These are phyloP conservation scores for Colletotrichum endophyticum DNA, from an alignment of 2,329 filamentous ascomycete genomes.

Conservation along the genomic window DNA sequence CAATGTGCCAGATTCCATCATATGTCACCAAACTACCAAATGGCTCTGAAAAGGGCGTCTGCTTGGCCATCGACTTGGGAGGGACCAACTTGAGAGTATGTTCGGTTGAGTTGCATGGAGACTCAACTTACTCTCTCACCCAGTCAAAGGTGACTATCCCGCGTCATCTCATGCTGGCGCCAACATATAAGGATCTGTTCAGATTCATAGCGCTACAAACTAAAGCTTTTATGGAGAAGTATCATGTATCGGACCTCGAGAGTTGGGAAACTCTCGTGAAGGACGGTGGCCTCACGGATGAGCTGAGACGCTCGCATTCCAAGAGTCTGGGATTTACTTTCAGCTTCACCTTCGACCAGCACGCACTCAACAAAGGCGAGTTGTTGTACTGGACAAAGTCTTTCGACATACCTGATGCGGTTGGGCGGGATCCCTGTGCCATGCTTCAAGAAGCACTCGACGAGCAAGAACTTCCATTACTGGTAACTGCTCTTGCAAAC, in stretches of 20 bases:
- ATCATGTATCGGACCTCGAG: slow-evolving; percentile 42
- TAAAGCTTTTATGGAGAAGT: slow-evolving; percentile 68
- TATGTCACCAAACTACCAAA: slow-evolving; percentile 80
- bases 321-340: slow-evolving; percentile 34
- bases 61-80: slow-evolving; percentile 36
- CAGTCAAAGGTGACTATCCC: slow-evolving; percentile 48
- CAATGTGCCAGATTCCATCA: slow-evolving; percentile 70
- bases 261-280: neutral
- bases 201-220: slow-evolving; percentile 77
- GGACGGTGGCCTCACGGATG: neutral
- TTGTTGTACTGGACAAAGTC: slow-evolving; percentile 83
- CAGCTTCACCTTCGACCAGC: slow-evolving; percentile 75
- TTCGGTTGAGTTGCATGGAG: slow-evolving; percentile 44
- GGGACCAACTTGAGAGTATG: slow-evolving; percentile 39
- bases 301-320: neutral
- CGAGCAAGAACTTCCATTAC: slow-evolving; percentile 69
- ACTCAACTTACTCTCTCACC: slow-evolving; percentile 76
- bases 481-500: slow-evolving; percentile 77
- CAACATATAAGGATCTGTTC: slow-evolving; percentile 65
- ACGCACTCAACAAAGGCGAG: slow-evolving; percentile 74
- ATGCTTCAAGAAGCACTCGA: slow-evolving; percentile 77
- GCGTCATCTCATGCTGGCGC: slow-evolving; percentile 23
- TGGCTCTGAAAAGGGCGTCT: slow-evolving; percentile 72
- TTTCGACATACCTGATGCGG: slow-evolving; percentile 76
- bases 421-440: slow-evolving; percentile 77